Conservation (phyloP, 2,329 filamentous ascomycete species). For the Alternaria triticimaculans region DNA sequence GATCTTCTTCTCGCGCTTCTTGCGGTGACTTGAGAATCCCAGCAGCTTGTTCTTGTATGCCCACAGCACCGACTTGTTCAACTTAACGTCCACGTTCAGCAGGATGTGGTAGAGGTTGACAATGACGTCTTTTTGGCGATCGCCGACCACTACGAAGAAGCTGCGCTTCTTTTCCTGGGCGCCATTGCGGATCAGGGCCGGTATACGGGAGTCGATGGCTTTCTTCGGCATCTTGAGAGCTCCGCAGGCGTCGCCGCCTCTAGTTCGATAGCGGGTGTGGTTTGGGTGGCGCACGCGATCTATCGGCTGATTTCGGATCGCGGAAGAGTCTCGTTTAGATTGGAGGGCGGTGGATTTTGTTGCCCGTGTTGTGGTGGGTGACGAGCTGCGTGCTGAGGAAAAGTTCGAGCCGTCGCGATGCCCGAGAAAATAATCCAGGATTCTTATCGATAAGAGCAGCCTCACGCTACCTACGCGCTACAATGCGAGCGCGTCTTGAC, state of each 20-base stretch:
- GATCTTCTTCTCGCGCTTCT: slow-evolving; percentile 98
- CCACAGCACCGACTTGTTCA: slow-evolving; percentile 97
- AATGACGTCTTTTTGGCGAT: slow-evolving; percentile 94
- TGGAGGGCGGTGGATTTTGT: background rate
- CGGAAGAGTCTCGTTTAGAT: background rate
- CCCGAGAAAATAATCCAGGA: slow-evolving; percentile 15
- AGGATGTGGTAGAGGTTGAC: slow-evolving; percentile 95
- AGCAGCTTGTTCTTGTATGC: slow-evolving; percentile 98
- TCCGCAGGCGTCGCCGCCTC: slow-evolving; percentile 43
- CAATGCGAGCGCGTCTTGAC: background rate
- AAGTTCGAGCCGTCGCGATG: slow-evolving; percentile 10
- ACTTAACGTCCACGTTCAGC: slow-evolving; percentile 85
- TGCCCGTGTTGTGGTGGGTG: slow-evolving; percentile 3
- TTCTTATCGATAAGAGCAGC: slow-evolving; percentile 13
- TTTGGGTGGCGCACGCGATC: slow-evolving; percentile 6
- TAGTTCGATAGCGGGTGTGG: slow-evolving; percentile 9
- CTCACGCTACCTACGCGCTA: slow-evolving; percentile 1
- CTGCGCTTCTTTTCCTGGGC: slow-evolving; percentile 87
- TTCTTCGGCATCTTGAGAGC: slow-evolving; percentile 48
- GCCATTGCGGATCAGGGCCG: slow-evolving; percentile 50
- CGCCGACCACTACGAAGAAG: slow-evolving; percentile 96
- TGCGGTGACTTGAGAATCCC: slow-evolving; percentile 90
- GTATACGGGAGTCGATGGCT: slow-evolving; percentile 49
- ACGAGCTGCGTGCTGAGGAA: slow-evolving; percentile 4
- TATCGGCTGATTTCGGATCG: background rate